Base-by-base conservation (phyloP, 2,329 filamentous ascomycete genomes). In the Apiospora kogelbergensis region DNA sequence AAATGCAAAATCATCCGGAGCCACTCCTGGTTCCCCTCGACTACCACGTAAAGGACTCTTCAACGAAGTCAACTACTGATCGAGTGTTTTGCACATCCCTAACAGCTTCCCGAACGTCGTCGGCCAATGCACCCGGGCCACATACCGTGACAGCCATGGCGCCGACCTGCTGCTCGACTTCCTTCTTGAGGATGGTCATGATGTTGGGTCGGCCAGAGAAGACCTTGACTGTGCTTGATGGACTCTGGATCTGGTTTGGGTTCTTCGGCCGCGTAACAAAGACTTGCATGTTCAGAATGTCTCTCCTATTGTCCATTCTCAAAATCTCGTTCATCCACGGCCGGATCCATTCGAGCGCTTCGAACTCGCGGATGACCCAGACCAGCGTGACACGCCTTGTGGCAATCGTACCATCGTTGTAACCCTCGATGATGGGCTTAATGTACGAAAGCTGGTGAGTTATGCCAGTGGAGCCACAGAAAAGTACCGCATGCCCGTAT, bases 381-480 rank as follows among this genome's bases (percentile, higher is more conserved):
- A 98, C 89, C 9, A 98, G 89, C 1, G 91, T 93, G 63, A 98
- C 83, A 48, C 91, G 90, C 66, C 94, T 91, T 3, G 93, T 94
- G 5, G 95, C 94, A 45, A 94, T 90, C 0, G 90, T 94, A 70
- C 89, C 88, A 0, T 88, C 84, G 67, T 89, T 88, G 79, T 88
- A 91, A 4, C 91, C 91, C 67, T 89, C 82, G 69, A 95, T 86
- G 5, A 95, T 84, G 66, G 96, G 91, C 68, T 90, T 91, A 10
- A 98, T 87, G 79, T 97, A 97, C 42, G 94, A 93, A 40, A 98
- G 89, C 78, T 97, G 94, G 79, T 98, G 95, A 0, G 95, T 97
- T 81, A 99, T 98, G 71, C 96, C 96, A 6, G 96, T 94, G 69
- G 95, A 93, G 68, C 94, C 95, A 15, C 95, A 95, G 77, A 98